phyloP scores from a whole-genome alignment of 345 rosid genomes.

The Bruguiera sexangula region DNA sequence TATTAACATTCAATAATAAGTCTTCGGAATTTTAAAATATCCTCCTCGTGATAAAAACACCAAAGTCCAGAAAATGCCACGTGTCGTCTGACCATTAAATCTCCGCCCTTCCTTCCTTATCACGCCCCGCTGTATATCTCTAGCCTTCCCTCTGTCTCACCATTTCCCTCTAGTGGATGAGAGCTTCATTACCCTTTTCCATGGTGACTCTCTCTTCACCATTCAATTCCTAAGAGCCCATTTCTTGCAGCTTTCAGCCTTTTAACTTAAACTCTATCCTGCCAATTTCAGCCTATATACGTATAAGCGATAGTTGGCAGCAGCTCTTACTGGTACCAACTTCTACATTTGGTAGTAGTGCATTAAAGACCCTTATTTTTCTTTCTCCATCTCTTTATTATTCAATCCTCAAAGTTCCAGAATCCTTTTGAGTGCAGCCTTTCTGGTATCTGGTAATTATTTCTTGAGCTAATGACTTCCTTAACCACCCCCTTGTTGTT shows the following conservation, averaged over 20 bases:
- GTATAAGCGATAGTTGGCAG: not conserved
- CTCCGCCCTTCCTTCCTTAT: conserved; percentile 99
- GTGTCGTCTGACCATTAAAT: conserved; percentile 56
- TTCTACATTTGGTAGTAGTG: not conserved
- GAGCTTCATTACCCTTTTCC: conserved; percentile 14
- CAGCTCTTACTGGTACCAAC: conserved; percentile 4
- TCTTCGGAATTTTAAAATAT: not conserved
- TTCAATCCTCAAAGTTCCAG: conserved; percentile 14
- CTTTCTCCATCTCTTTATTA: conserved; percentile 17
- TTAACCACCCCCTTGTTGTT: not conserved
- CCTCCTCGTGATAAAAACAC: not conserved
- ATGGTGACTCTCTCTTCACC: conserved; percentile 14
- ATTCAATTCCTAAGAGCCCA: conserved; percentile 13
- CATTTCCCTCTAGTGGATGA: conserved; percentile 20
- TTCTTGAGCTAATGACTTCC: not conserved
- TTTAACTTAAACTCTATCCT: not conserved
- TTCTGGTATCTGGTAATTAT: conserved; percentile 31
- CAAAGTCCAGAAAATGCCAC: conserved; percentile 45
- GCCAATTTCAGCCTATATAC: not conserved
- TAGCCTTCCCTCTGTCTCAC: conserved; percentile 10
- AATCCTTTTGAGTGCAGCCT: not conserved
- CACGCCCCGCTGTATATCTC: conserved; percentile 43
- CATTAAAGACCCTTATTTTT: conserved; percentile 20
- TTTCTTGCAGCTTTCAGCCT: not conserved
- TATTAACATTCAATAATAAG: not conserved